Evolutionary conservation across 805 yeast genomes (phyloP).

Genomic region (Yarrowia phangngaensis): DNA sequence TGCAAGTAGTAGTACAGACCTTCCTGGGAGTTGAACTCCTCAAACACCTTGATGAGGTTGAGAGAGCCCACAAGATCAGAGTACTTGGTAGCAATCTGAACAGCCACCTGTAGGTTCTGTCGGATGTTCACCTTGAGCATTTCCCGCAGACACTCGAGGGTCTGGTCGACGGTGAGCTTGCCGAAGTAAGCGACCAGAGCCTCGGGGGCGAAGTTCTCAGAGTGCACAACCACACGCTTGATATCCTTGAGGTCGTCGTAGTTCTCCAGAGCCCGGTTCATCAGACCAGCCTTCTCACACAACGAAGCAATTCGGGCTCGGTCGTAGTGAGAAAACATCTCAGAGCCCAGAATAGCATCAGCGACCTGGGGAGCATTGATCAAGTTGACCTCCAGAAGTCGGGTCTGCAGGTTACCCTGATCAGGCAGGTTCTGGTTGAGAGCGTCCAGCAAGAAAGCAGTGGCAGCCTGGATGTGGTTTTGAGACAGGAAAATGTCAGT

Average conservation of each 20-base stretch:
- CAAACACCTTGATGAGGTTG: constrained; percentile 82
- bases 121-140: constrained; percentile 74
- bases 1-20: constrained; percentile 93
- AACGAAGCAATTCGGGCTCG: constrained; percentile 86
- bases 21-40: constrained; percentile 86
- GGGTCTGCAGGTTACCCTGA: constrained; percentile 93
- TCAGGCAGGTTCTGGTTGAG: constrained; percentile 89
- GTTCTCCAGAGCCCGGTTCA: constrained; percentile 93
- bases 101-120: constrained; percentile 86
- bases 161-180: constrained; percentile 88
- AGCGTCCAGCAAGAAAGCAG: constrained; percentile 93
- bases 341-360: constrained; percentile 94
- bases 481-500: constrained; percentile 94
- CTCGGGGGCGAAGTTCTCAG: constrained; percentile 74
- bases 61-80: constrained; percentile 88
- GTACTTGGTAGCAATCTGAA: constrained; percentile 95
- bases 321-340: constrained; percentile 93
- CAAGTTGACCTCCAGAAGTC: constrained; percentile 86
- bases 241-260: constrained; percentile 93
- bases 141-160: constrained; percentile 80
- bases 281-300: constrained; percentile 93
- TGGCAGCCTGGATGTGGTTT: constrained; percentile 93
- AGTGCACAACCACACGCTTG: constrained; percentile 88
- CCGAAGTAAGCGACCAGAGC: constrained; percentile 94
- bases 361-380: constrained; percentile 99